Base-by-base conservation (phyloP, 441 rosid species). In the Pelargonium hybrid region DNA sequence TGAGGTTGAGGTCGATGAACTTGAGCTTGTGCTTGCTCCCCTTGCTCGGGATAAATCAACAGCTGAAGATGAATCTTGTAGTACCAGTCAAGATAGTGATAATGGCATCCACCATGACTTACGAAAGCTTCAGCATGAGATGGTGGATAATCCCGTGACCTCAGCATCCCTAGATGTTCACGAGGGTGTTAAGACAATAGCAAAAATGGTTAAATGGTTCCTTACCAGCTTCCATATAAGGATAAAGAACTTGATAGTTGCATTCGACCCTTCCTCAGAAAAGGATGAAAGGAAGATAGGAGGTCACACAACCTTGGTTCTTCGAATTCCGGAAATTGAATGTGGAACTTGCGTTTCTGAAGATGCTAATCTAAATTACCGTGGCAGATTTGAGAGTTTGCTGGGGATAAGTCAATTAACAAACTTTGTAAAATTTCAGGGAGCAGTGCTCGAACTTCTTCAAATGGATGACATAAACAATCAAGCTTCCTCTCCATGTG, bases 161-260 rank as follows among this genome's bases (percentile, higher is more conserved):
- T 77, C 89, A 73, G 73, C 82, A 21, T 74, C 83, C 43, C 75
- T 75, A 61, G 90, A 89, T 88, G 89, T 96, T 73, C 99, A 96
- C 75, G 97, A 96, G 82, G 99, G 99, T 39, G 99, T 96, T 45
- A 96, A 92, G 84, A 84, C 90, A n/a, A 91, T 96, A 80, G 99
- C 98, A 1, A 92, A 88, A 87, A 87, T 96, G 86, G 97, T 96
- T 34, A 96, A 88, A 72, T 88, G 92, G 98, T 82, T 96, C 77
- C 84, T 96, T 69, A 81, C 93, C 20, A 92, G 97, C 75, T 96
- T 92, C 81, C 84, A 87, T 79, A 79, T 91, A 67, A 90, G 84
- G 75, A 80, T 96, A 64, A 88, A 81, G 76, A 92, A 80, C 70
- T 41, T 91, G 80, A 90, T 96, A 25, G 76, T 96, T 83, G 99